Evolutionary conservation across 257 asterid species (phyloP).

Genomic region (Scutellaria barbata): DNA sequence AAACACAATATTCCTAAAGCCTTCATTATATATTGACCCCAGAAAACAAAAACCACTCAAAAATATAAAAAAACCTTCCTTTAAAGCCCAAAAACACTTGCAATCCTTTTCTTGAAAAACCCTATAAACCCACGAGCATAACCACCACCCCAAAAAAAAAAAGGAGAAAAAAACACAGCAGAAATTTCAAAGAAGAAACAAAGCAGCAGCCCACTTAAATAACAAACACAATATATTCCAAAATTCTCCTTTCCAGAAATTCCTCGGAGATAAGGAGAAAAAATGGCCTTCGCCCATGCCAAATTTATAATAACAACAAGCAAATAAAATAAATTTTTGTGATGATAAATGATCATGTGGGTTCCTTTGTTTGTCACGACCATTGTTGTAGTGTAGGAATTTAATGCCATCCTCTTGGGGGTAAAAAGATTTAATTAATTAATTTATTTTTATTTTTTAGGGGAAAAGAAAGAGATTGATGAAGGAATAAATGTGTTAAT

Average conservation of each 20-base stretch:
- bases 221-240: constrained; percentile 41
- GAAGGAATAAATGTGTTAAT: constrained; percentile 34
- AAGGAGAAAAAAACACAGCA: constrained; percentile 3
- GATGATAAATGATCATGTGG: constrained; percentile 42
- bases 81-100: neutral
- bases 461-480: neutral
- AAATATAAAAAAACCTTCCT: neutral
- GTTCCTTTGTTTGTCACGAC: constrained; percentile 34
- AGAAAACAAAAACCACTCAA: neutral
- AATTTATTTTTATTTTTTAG: neutral
- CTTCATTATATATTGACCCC: constrained; percentile 37
- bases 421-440: too few species aligned
- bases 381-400: constrained; percentile 23
- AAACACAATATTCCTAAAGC: constrained; percentile 43
- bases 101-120: constrained; percentile 2
- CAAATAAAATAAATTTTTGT: neutral
- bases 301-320: neutral
- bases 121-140: constrained; percentile 19
- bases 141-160: too few species aligned
- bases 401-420: constrained; percentile 23
- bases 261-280: constrained; percentile 43
- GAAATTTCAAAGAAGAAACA: constrained; percentile 9
- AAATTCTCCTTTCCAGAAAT: constrained; percentile 31
- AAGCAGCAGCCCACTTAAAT: constrained; percentile 24
- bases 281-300: constrained; percentile 40